Evolutionary conservation across 1,284 basidiomycete genomes (phyloP).

Genomic region (Leccinum griseonigrum): DNA sequence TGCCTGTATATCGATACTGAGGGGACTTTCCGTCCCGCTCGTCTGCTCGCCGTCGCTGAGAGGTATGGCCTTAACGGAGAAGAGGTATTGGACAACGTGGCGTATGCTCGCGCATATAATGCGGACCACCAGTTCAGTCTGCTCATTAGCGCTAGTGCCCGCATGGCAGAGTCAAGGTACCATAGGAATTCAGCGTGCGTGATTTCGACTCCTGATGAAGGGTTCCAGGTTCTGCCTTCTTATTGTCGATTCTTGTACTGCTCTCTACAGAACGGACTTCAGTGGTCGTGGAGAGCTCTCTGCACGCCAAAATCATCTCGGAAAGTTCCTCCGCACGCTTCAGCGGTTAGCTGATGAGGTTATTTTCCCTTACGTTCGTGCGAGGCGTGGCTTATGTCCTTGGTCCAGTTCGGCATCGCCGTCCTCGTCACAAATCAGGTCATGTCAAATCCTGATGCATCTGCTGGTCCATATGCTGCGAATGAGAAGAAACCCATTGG

Average conservation of each 20-base stretch:
- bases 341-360: slow-evolving; percentile 97
- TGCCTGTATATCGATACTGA: slow-evolving; percentile 99
- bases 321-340: slow-evolving; percentile 91
- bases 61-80: slow-evolving; percentile 95
- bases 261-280: slow-evolving; percentile 95
- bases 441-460: slow-evolving; percentile 95
- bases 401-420: slow-evolving; percentile 86
- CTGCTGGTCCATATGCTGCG: slow-evolving; percentile 82
- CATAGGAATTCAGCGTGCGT: slow-evolving; percentile 18
- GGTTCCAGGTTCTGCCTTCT: slow-evolving; percentile 86
- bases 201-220: slow-evolving; percentile 9
- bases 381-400: slow-evolving; percentile 13
- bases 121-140: slow-evolving; percentile 96
- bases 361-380: slow-evolving; percentile 18
- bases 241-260: slow-evolving; percentile 96
- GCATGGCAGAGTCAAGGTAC: slow-evolving; percentile 96
- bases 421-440: slow-evolving; percentile 99
- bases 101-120: slow-evolving; percentile 98
- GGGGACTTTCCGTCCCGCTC: slow-evolving; percentile 96
- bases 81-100: slow-evolving; percentile 98
- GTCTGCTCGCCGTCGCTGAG: slow-evolving; percentile 93
- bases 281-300: slow-evolving; percentile 94
- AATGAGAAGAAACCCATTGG: slow-evolving; percentile 99
- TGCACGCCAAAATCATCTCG: slow-evolving; percentile 95
- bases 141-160: slow-evolving; percentile 88